Evolutionary conservation across 2,329 filamentous ascomycete species (phyloP), one percentile per base, ranked within the genome.

Genomic region (Talaromyces sp.): DNA sequence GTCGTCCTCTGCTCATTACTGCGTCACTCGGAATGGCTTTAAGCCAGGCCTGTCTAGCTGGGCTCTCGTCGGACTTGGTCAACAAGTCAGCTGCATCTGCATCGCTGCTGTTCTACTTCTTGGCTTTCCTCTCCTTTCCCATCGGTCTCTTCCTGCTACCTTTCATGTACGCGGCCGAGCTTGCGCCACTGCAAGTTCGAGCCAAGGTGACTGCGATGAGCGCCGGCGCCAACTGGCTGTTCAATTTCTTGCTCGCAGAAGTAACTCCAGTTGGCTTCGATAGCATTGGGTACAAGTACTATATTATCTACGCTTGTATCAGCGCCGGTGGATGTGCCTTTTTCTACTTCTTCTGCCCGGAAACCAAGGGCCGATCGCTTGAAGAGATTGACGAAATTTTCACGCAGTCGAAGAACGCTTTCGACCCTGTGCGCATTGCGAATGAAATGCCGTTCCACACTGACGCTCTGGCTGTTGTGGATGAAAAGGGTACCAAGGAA

Each of bases 1-100:
- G 90, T 63, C 89, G 88, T 43, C 79, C 78, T 1, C 84, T 87
- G 3, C 78, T 91, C 27, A 78, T 91, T 14, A 69, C 85, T 27
- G 88, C 88, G 52, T 83, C 87, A 6, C 74, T 82, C 17, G 75
- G 88, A 51, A 90, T 91, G 88, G 70, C 72, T 61, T 70, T 65
- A 14, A 70, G 66, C 54, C 75, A 79, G 68, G 79, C 73, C 53
- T 70, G 74, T 59, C 77, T 78, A 57, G 77, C 69, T 14, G 76
- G 71, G 38, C 65, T 80, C n/a, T 71, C 78, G 65, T 74, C 70
- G 2, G 64, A 65, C 6, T 70, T 74, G 53, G 75, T 74, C 3
- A 61, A 55, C 31, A 63, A 56, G n/a, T 63, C 72, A 3, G 75
- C 81, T 12, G 75, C 79, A 2, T 78, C 77, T 2, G 87, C 86